These are phyloP conservation scores for Smithsoniella earleae DNA, from an alignment of 163 green algal genomes.

Conservation along the genomic window DNA sequence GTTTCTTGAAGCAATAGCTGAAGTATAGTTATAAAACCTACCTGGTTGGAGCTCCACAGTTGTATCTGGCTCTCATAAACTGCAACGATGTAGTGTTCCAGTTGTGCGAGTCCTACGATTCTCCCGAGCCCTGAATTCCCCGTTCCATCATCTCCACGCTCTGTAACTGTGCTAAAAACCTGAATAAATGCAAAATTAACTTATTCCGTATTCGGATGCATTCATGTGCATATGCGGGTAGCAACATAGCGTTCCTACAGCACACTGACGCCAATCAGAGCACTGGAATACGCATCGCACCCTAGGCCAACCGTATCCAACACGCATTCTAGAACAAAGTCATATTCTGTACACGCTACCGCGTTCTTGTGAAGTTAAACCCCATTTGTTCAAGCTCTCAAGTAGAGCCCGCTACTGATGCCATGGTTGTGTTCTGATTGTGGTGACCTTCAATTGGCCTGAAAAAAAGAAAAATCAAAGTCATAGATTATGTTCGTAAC, in stretches of 20 bases:
- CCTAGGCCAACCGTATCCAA: constrained; percentile 9
- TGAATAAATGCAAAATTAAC: background rate
- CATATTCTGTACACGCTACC: no score
- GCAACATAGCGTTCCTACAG: background rate
- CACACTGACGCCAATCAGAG: background rate
- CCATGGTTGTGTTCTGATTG: no score
- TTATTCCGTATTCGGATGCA: no score
- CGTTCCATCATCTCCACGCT: background rate
- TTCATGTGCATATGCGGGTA: background rate
- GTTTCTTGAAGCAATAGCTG: background rate
- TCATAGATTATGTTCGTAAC: no score
- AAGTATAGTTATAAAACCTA: background rate
- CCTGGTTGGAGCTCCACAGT: constrained; percentile 11
- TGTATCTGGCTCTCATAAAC: constrained; percentile 9
- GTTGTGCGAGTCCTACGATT: background rate
- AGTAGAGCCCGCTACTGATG: no score
- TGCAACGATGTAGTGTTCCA: constrained; percentile 8
- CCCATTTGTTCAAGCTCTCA: no score
- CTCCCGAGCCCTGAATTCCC: background rate
- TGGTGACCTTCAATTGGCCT: no score
- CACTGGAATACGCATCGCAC: background rate
- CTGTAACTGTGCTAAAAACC: constrained; percentile 6
- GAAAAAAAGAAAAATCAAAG: no score
- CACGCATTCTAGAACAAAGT: no score
- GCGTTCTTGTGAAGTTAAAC: no score